Conservation (phyloP, 2,329 filamentous ascomycete species). For the Fusarium pilosicola region DNA sequence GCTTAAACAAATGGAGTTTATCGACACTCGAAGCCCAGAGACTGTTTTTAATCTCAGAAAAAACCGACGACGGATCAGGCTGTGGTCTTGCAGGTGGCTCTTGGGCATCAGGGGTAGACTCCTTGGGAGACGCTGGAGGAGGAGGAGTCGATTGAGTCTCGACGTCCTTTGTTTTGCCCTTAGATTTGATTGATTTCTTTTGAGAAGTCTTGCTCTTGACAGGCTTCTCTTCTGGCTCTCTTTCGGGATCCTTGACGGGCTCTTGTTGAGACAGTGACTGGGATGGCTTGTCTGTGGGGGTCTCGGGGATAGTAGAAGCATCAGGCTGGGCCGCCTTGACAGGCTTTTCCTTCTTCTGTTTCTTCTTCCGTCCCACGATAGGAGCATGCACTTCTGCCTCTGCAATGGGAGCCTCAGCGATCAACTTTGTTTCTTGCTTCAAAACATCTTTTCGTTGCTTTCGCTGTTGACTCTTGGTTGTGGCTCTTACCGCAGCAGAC, state of each 20-base stretch:
- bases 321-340: conserved; percentile 34
- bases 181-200: conserved; percentile 48
- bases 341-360: conserved; percentile 79
- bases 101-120: conserved; percentile 26
- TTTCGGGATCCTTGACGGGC: conserved; percentile 17
- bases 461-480: conserved; percentile 81
- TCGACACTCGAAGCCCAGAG: conserved; percentile 50
- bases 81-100: conserved; percentile 45
- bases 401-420: conserved; percentile 60
- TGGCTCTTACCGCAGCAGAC: conserved; percentile 72
- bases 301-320: conserved; percentile 7
- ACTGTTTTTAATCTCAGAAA: conserved; percentile 48
- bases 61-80: conserved; percentile 49
- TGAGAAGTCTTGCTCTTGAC: conserved; percentile 45
- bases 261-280: conserved; percentile 8
- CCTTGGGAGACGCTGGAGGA: conserved; percentile 33
- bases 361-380: conserved; percentile 84
- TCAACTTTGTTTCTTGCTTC: conserved; percentile 69
- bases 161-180: conserved; percentile 44
- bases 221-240: conserved; percentile 33
- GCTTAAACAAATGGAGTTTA: conserved; percentile 51
- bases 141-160: conserved; percentile 30
- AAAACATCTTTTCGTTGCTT: conserved; percentile 77
- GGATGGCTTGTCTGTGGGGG: conserved; percentile 4
- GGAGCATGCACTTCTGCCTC: conserved; percentile 73